These are phyloP conservation scores for Malassezia psittaci DNA, from an alignment of 1,284 basidiomycete species.

Conservation along the genomic window DNA sequence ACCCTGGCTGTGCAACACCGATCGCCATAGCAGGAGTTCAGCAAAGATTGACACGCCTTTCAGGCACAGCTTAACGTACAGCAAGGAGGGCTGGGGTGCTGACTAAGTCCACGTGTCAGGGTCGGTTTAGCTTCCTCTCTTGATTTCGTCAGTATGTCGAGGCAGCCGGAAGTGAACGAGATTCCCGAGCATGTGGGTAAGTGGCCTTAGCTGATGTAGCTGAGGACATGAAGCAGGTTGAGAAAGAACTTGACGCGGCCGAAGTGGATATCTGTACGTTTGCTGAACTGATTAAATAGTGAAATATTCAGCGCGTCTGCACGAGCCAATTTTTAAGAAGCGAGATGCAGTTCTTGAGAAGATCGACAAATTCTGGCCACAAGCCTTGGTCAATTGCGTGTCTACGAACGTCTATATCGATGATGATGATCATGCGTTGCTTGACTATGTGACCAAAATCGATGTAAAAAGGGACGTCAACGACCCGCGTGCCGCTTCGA, in stretches of 20 bases:
- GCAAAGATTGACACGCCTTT: background rate
- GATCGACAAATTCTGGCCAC: constrained; percentile 40
- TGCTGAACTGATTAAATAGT: constrained; percentile 10
- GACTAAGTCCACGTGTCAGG: background rate
- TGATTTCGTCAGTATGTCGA: constrained; percentile 12
- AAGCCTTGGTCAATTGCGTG: constrained; percentile 40
- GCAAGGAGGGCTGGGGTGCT: background rate
- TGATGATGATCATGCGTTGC: constrained; percentile 38
- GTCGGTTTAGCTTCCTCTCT: background rate
- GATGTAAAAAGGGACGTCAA: constrained; percentile 28
- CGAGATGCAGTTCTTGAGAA: constrained; percentile 31
- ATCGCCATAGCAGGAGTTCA: background rate
- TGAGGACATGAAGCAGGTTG: constrained; percentile 25
- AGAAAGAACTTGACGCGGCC: constrained; percentile 29
- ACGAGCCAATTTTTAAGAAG: constrained; percentile 38
- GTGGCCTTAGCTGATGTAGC: constrained; percentile 1
- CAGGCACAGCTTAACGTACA: background rate
- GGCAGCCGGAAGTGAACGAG: constrained; percentile 15
- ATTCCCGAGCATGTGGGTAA: constrained; percentile 8
- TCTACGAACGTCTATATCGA: constrained; percentile 43
- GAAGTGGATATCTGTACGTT: constrained; percentile 23
- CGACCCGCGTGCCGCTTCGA: constrained; percentile 37
- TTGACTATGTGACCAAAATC: constrained; percentile 34
- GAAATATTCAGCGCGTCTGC: constrained; percentile 34
- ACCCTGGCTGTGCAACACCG: background rate